Evolutionary conservation across 2,329 filamentous ascomycete species (phyloP).

Genomic region (Sordariomycetes sp.): DNA sequence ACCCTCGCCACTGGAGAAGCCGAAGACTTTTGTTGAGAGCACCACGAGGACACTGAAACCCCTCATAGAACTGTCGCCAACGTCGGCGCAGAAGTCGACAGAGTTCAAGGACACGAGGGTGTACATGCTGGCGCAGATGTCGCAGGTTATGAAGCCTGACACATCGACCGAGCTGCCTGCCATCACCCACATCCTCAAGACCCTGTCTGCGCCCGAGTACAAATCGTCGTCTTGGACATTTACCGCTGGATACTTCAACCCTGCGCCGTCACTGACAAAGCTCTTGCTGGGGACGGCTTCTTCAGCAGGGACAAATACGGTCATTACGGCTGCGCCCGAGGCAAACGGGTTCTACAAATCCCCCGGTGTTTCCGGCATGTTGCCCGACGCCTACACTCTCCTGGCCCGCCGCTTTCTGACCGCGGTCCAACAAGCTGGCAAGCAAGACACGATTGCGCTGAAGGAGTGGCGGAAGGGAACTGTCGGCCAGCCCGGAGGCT

Average conservation of each 20-base stretch:
- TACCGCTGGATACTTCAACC: conserved; percentile 98
- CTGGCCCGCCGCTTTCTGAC: conserved; percentile 75
- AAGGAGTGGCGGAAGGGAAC: conserved; percentile 84
- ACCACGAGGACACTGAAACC: conserved; percentile 59
- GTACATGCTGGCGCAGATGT: conserved; percentile 82
- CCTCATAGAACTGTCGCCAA: conserved; percentile 44
- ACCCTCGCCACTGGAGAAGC: conserved; percentile 63
- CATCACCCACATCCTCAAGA: conserved; percentile 63
- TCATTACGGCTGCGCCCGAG: conserved; percentile 85
- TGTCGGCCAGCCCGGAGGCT: conserved; percentile 71
- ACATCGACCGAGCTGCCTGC: conserved; percentile 84
- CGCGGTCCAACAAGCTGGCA: conserved; percentile 34
- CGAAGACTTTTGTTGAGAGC: conserved; percentile 57
- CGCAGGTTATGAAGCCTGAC: conserved; percentile 70
- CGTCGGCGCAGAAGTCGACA: conserved; percentile 2
- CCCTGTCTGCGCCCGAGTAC: conserved; percentile 55
- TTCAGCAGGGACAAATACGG: conserved; percentile 49
- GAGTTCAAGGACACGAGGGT: conserved; percentile 55
- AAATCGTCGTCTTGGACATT: conserved; percentile 80
- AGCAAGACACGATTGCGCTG: conserved; percentile 53
- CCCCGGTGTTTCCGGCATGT: conserved; percentile 76
- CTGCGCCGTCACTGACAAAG: conserved; percentile 72
- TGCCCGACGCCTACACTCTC: conserved; percentile 87
- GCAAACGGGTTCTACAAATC: conserved; percentile 95
- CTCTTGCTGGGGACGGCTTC: conserved; percentile 67